Base-by-base conservation (phyloP, 257 asterid genomes). In the Linderniella brevidens region DNA sequence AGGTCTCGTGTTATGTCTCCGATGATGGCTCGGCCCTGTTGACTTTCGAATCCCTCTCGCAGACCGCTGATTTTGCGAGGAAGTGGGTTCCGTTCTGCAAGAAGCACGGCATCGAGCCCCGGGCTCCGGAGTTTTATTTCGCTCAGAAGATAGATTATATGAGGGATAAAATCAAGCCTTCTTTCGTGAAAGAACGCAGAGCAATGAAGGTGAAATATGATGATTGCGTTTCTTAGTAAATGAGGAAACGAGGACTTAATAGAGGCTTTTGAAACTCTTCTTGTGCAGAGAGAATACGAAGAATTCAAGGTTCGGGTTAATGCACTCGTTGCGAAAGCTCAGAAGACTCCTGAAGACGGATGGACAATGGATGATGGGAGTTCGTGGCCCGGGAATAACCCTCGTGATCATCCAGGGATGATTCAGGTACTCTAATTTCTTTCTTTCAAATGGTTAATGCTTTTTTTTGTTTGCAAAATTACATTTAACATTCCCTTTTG, bases 11-110 rank as follows among this genome's bases (percentile, higher is more conserved):
- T 69, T 69, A 69, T 67, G 74, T 70, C 14, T 70, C 77, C 5
- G 77, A 70, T 56, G 77, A 70, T 63, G 77, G 77, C 50, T 60
- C 77, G 8, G 70, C 74, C 12, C 66, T 71, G 78, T 56, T 71
- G 53, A 66, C 74, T 29, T 71, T 71, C 32, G 78, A 71, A 54
- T 46, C 74, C 53, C 71, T 71, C 40, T 66, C 76, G 45, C 72
- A 69, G 56, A 65, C 72, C 13, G 68, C 76, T 11, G 76, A 69
- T 45, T 69, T 69, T 51, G 72, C 76, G 11, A 61, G 64, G 59
- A 61, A 58, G 57, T 69, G 72, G 76, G 72, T 69, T n/a, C 76
- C 76, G 9, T 69, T 69, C 64, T 65, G 76, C 65, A 69, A 69
- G 61, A 69, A 69, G 56, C 66, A 65, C 58, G 50, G 19, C 41